phyloP scores from a whole-genome alignment of 257 asterid genomes.

The Scutellaria minor region DNA sequence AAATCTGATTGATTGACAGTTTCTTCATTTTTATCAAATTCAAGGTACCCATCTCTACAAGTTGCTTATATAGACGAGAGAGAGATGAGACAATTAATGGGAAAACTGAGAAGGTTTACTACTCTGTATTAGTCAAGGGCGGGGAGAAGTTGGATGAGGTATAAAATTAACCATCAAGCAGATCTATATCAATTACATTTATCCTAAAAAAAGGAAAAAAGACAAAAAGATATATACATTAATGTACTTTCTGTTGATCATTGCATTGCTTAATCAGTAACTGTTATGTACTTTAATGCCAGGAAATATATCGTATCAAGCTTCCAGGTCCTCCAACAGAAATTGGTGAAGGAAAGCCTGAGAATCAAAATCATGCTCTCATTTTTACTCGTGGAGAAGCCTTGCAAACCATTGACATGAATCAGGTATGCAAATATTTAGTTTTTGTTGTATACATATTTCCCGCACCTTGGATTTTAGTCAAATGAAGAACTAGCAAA shows the following conservation, averaged over 20 bases:
- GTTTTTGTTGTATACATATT: not conserved
- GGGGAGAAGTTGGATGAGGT: constrained; percentile 97
- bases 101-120: constrained; percentile 69
- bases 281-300: constrained; percentile 27
- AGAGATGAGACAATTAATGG: constrained; percentile 67
- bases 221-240: no score
- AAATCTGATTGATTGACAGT: constrained; percentile 31
- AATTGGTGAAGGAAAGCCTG: constrained; percentile 99
- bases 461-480: not conserved
- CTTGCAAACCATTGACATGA: constrained; percentile 97
- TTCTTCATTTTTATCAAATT: constrained; percentile 19
- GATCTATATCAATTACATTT: not conserved
- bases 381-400: constrained; percentile 99
- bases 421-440: no score
- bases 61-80: constrained; percentile 97
- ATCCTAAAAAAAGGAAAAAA: no score
- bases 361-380: constrained; percentile 98
- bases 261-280: no score
- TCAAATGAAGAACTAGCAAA: not conserved
- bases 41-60: constrained; percentile 92
- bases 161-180: constrained; percentile 33
- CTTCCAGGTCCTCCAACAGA: constrained; percentile 93
- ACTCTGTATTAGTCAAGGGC: constrained; percentile 97
- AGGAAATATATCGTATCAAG: constrained; percentile 98
- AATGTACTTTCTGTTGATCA: no score